Base-by-base conservation (phyloP, 768 basidiomycete species). In the Trametes gibbosa region DNA sequence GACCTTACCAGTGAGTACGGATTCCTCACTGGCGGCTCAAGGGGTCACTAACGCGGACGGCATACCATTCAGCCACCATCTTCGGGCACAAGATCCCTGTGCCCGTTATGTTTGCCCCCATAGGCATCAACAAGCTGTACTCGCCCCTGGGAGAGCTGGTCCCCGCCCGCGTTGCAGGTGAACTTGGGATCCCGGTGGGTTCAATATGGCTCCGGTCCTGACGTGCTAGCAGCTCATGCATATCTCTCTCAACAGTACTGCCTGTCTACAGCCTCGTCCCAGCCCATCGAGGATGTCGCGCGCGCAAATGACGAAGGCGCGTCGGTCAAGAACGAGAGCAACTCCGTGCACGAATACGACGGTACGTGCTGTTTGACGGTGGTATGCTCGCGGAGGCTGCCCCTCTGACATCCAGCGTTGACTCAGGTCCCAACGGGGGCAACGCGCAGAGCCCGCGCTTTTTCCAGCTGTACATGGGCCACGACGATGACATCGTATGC, bases 381-480 rank as follows among this genome's bases (percentile, higher is more conserved):
- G 5, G 17, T n/a, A 32, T 32, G n/a, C n/a, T n/a, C n/a, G n/a
- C n/a, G n/a, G n/a, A n/a, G n/a, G n/a, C n/a, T n/a, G n/a, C n/a
- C n/a, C n/a, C n/a, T n/a, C n/a, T n/a, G n/a, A n/a, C n/a, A n/a
- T n/a, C n/a, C n/a, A n/a, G n/a, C n/a, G n/a, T n/a, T n/a, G n/a
- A n/a, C n/a, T n/a, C 21, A 68, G 65, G 65, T 6, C 65, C 67
- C 6, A 73, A 73, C 50, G 72, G 70, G 19, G 73, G 72, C 16
- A 65, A 71, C 49, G 71, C 73, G 13, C 69, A 72, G 34, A 71
- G 74, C 21, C 77, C 79, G 1, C 72, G 80, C n/a, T 82, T 80
- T 64, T 84, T 79, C 73, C 81, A 82, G 70, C 69, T 84, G 17
- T 83, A 84, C 63, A 79, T 79, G 76, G 78, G 79, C 0, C 81